Base-by-base conservation (phyloP, 73 alveolate species). In the Blepharisma japonicum region DNA sequence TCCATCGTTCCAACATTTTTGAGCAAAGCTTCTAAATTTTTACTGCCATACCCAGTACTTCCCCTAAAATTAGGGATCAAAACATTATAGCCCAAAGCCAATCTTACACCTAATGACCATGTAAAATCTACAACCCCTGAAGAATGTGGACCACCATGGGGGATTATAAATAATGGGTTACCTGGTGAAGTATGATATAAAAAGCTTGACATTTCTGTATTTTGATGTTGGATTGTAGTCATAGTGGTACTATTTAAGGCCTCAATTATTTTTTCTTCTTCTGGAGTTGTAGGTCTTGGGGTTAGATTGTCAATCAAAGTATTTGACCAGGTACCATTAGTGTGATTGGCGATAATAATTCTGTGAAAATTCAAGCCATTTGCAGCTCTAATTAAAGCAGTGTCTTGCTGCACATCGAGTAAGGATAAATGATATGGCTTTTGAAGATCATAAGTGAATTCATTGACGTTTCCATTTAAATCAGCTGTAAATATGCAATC, bases 31-130 rank as follows among this genome's bases (percentile, higher is more conserved):
- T 82, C 55, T 6, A 82, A 56, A 39, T 21, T 45, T 9, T 81
- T 74, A 23, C 56, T 81, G 6, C 93, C 93, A 54, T 54, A 86
- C 6, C 90, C 82, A 6, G 68, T 42, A 1, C 81, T 18, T 2
- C 93, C 93, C 50, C 87, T 50, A 68, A 67, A 86, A 56, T 81
- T 77, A n/a, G 48, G 56, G 25, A 82, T 56, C n/a, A 82, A 48
- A 18, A 86, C 39, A 18, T 55, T 23, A 55, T 77, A 86, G 7
- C 89, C 89, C 47, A 11, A 4, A 1, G 76, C 27, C 42, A 82
- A 51, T 14, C n/a, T 11, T 51, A 51, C n/a, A 51, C 66, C 21
- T 51, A 18, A 14, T 1, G 21, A 51, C 21, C n/a, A 51, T 11
- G 27, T 51, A 18, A 51, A 51, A 51, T 18, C 66, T 51, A 18